phyloP scores from a whole-genome alignment of 2,329 filamentous ascomycete genomes.

The Didymosphaeria variabile region DNA sequence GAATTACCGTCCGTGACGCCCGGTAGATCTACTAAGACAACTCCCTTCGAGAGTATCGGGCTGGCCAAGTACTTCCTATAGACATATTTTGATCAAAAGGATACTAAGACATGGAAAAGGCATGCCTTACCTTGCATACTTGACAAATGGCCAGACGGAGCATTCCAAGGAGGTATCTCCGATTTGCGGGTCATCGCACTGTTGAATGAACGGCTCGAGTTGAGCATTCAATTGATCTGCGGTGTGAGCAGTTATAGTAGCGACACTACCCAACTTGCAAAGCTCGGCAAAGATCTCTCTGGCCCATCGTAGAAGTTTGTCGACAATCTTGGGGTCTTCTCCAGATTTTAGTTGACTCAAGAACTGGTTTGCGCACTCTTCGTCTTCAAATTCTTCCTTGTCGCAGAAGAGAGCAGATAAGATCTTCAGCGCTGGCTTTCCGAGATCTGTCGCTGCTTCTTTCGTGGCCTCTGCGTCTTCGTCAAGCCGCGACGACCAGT shows the following conservation, averaged over 20 bases:
- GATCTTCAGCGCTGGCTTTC: constrained; percentile 13
- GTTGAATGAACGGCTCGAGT: constrained; percentile 25
- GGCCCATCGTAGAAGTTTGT: constrained; percentile 23
- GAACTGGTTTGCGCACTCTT: constrained; percentile 17
- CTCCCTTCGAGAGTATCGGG: constrained; percentile 6
- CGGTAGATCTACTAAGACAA: constrained; percentile 7
- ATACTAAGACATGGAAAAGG: constrained; percentile 4
- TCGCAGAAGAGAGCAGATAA: constrained; percentile 19
- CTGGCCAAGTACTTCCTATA: constrained; percentile 7
- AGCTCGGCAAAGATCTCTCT: constrained; percentile 16
- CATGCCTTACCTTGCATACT: background rate
- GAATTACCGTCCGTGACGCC: constrained; percentile 5
- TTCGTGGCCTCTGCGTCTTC: background rate
- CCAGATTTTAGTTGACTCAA: constrained; percentile 10
- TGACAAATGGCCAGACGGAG: constrained; percentile 36
- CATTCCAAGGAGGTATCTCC: constrained; percentile 22
- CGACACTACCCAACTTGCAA: constrained; percentile 11
- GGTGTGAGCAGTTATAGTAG: constrained; percentile 10
- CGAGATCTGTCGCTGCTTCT: constrained; percentile 4
- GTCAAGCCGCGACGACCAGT: constrained; percentile 4
- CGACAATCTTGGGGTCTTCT: constrained; percentile 19
- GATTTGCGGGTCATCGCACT: constrained; percentile 18
- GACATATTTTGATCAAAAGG: background rate
- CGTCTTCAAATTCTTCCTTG: constrained; percentile 21
- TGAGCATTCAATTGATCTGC: constrained; percentile 20